phyloP scores from a whole-genome alignment of 2,329 filamentous ascomycete species.

The Pseudogymnoascus destructans region DNA sequence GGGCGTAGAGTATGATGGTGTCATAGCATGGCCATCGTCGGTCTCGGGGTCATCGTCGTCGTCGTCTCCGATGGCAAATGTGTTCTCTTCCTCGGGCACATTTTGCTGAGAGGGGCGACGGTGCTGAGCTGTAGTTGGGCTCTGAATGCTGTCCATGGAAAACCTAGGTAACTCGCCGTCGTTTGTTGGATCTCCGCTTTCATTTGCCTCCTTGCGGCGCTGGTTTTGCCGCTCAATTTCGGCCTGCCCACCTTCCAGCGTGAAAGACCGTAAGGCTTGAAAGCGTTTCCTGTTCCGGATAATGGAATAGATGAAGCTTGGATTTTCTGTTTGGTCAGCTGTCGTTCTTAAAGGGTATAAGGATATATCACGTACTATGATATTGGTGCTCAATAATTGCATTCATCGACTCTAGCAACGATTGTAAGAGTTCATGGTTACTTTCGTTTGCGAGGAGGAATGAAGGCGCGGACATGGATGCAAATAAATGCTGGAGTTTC shows the following conservation, averaged over 20 bases:
- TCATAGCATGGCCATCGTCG: slow-evolving; percentile 38
- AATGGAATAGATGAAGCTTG: slow-evolving; percentile 67
- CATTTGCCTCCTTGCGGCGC: slow-evolving; percentile 44
- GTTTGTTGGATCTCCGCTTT: slow-evolving; percentile 32
- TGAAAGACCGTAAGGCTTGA: slow-evolving; percentile 74
- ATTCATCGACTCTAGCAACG: slow-evolving; percentile 79
- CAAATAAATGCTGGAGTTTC: slow-evolving; percentile 77
- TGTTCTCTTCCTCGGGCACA: slow-evolving; percentile 63
- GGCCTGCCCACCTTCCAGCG: slow-evolving; percentile 79
- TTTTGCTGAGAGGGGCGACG: slow-evolving; percentile 45
- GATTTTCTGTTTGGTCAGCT: slow-evolving; percentile 46
- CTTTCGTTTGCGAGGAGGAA: slow-evolving; percentile 87
- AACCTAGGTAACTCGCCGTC: slow-evolving; percentile 33
- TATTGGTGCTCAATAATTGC: slow-evolving; percentile 84
- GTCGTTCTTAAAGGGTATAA: slow-evolving; percentile 3
- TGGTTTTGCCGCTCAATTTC: slow-evolving; percentile 74
- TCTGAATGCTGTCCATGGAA: slow-evolving; percentile 56
- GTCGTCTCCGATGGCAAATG: slow-evolving; percentile 79
- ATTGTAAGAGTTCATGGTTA: slow-evolving; percentile 70
- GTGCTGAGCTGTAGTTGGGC: slow-evolving; percentile 41
- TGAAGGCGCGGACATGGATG: slow-evolving; percentile 83
- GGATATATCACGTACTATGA: slow-evolving; percentile 40
- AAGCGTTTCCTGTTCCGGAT: slow-evolving; percentile 71
- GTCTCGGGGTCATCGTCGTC: slow-evolving; percentile 49
- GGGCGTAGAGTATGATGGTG: slow-evolving; percentile 49